These are phyloP conservation scores for Mucor circinelloides DNA, from an alignment of 371 early-diverging fungal genomes.

Conservation along the genomic window DNA sequence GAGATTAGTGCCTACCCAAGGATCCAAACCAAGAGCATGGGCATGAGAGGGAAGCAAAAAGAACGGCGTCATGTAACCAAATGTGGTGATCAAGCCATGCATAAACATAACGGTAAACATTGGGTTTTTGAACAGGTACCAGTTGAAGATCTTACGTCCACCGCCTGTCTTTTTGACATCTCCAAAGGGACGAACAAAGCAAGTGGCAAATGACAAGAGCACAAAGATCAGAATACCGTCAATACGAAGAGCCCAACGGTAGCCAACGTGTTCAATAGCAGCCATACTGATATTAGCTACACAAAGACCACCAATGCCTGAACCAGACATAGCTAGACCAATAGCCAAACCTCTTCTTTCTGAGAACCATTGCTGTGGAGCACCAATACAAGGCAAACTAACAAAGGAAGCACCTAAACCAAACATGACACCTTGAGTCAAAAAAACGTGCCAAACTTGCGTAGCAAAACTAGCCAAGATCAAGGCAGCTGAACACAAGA, in stretches of 20 bases:
- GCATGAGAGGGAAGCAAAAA: constrained; percentile 39
- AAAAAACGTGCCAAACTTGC: constrained; percentile 38
- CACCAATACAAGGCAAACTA: constrained; percentile 34
- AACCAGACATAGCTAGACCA: constrained; percentile 76
- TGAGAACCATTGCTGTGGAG: constrained; percentile 80
- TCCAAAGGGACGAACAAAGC: constrained; percentile 52
- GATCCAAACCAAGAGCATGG: constrained; percentile 25
- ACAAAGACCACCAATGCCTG: constrained; percentile 79
- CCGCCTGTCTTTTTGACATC: constrained; percentile 48
- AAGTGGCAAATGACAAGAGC: constrained; percentile 41
- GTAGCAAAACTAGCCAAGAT: constrained; percentile 64
- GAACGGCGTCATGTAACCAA: constrained; percentile 39
- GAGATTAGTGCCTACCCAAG: constrained; percentile 31
- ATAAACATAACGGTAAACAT: constrained; percentile 34
- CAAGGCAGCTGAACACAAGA: constrained; percentile 54
- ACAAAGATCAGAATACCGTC: constrained; percentile 57
- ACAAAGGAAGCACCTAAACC: constrained; percentile 56
- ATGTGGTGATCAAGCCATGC: constrained; percentile 36
- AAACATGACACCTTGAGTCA: constrained; percentile 38
- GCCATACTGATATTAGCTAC: constrained; percentile 65
- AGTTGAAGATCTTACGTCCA: constrained; percentile 48
- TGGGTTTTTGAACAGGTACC: constrained; percentile 22
- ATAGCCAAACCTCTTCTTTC: constrained; percentile 71
- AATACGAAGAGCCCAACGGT: constrained; percentile 62
- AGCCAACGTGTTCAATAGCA: constrained; percentile 57